These are phyloP conservation scores for Achlya hypogyna DNA, from an alignment of 352 stramenopile species.

Conservation along the genomic window DNA sequence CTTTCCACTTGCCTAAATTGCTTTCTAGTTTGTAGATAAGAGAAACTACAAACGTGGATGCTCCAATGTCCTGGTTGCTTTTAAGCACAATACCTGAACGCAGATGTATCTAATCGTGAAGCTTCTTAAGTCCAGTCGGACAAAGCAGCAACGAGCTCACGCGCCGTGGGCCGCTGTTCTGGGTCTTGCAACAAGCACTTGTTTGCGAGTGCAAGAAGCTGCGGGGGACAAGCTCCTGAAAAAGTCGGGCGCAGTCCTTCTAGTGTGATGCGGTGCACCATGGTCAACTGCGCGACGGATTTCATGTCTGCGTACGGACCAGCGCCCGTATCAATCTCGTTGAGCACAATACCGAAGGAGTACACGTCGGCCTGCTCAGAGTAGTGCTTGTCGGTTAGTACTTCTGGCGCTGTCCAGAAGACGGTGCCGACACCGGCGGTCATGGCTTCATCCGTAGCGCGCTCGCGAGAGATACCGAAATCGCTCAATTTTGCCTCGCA, in stretches of 20 bases:
- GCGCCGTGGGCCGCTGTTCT: conserved; percentile 48
- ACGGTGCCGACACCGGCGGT: conserved; percentile 76
- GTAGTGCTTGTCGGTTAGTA: conserved; percentile 80
- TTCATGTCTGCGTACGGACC: conserved; percentile 76
- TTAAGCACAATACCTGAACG: too few relatives aligned
- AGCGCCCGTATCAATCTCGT: conserved; percentile 63
- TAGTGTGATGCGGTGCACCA: conserved; percentile 71
- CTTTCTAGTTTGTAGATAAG: too few relatives aligned
- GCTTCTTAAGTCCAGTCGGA: neutral
- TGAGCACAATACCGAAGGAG: conserved; percentile 75
- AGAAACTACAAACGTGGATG: too few relatives aligned
- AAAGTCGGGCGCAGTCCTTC: conserved; percentile 59
- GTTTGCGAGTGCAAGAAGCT: conserved; percentile 49
- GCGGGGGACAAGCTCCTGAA: conserved; percentile 33
- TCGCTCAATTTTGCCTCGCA: conserved; percentile 66
- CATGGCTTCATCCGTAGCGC: conserved; percentile 68
- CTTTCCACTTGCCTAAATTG: too few relatives aligned
- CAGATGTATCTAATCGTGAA: too few relatives aligned
- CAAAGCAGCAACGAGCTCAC: conserved; percentile 58
- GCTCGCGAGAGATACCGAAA: conserved; percentile 74
- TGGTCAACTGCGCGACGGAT: conserved; percentile 49
- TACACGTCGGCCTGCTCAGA: conserved; percentile 82
- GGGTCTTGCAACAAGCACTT: conserved; percentile 59
- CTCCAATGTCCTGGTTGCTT: too few relatives aligned
- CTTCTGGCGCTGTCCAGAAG: conserved; percentile 78